These are phyloP conservation scores for Lepiota venenata DNA, from an alignment of 768 basidiomycete genomes.

Conservation along the genomic window DNA sequence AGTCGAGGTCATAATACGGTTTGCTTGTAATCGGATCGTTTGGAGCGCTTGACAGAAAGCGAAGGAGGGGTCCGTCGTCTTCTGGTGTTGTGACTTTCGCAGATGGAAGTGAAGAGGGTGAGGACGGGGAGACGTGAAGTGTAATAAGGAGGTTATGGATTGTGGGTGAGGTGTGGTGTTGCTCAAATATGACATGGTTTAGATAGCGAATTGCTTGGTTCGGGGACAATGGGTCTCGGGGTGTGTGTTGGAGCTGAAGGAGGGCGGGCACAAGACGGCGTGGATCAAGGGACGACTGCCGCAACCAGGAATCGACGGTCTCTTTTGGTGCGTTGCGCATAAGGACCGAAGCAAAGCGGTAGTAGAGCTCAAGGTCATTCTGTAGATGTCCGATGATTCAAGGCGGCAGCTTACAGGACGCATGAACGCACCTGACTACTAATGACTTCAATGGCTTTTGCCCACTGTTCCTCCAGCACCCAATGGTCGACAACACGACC, in stretches of 20 bases:
- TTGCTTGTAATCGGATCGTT: constrained; percentile 77
- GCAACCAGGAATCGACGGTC: constrained; percentile 90
- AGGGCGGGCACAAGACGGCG: constrained; percentile 87
- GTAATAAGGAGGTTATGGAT: constrained; percentile 95
- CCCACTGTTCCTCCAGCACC: constrained; percentile 91
- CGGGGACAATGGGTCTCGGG: constrained; percentile 66
- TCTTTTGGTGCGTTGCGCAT: constrained; percentile 85
- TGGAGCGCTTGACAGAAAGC: constrained; percentile 81
- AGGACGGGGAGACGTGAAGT: constrained; percentile 64
- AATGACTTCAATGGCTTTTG: constrained; percentile 85
- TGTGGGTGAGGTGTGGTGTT: constrained; percentile 75
- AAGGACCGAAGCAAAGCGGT: constrained; percentile 86
- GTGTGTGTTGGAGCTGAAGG: constrained; percentile 72
- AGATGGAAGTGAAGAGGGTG: constrained; percentile 68
- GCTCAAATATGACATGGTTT: constrained; percentile 78
- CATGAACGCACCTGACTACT: constrained; percentile 69
- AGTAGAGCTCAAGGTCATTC: constrained; percentile 87
- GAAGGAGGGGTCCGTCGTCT: constrained; percentile 75
- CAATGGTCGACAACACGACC: constrained; percentile 88
- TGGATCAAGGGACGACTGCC: constrained; percentile 76
- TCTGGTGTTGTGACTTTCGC: constrained; percentile 26
- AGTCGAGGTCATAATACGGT: constrained; percentile 97
- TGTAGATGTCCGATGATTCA: constrained; percentile 25
- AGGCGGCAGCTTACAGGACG: not conserved
- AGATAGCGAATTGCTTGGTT: constrained; percentile 93